Evolutionary conservation across 768 basidiomycete species (phyloP).

Genomic region (Tulasnella sp.): DNA sequence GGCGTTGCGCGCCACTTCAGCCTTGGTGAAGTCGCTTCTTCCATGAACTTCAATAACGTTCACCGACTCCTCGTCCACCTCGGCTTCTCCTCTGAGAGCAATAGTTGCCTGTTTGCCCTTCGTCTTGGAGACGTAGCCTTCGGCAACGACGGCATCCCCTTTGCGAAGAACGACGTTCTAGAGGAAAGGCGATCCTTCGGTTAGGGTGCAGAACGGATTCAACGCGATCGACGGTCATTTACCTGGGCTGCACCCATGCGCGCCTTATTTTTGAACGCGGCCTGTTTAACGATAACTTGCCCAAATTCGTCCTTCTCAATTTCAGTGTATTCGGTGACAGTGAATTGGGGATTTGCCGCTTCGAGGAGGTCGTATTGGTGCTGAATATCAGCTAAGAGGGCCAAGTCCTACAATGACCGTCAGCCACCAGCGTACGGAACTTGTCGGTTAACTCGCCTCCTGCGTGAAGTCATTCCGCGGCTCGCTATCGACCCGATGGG

Average conservation of each 20-base stretch:
- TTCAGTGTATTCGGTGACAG: constrained; percentile 1
- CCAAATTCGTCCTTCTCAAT: not conserved
- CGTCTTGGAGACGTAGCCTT: constrained; percentile 39
- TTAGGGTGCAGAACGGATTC: not conserved
- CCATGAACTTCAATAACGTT: constrained; percentile 43
- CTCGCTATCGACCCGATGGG: not conserved
- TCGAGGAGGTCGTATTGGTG: constrained; percentile 20
- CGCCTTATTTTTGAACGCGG: constrained; percentile 20
- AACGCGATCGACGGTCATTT: no score
- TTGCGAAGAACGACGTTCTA: not conserved
- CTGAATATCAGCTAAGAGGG: constrained; percentile 9
- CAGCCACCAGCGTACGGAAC: not conserved
- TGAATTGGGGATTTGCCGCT: constrained; percentile 1
- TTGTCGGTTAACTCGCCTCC: not conserved
- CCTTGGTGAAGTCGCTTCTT: constrained; percentile 40
- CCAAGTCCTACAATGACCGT: not conserved
- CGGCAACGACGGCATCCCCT: not conserved
- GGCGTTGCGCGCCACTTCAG: constrained; percentile 42
- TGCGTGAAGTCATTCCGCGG: constrained; percentile 7
- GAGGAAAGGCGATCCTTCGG: not conserved
- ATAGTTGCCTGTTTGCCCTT: constrained; percentile 34
- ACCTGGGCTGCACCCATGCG: constrained; percentile 10
- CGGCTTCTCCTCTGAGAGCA: constrained; percentile 21
- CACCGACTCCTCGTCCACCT: constrained; percentile 29
- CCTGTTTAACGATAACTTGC: not conserved